Conservation (phyloP, 371 early-diverging fungal genomes). For the Syncephalastrum sp. region DNA sequence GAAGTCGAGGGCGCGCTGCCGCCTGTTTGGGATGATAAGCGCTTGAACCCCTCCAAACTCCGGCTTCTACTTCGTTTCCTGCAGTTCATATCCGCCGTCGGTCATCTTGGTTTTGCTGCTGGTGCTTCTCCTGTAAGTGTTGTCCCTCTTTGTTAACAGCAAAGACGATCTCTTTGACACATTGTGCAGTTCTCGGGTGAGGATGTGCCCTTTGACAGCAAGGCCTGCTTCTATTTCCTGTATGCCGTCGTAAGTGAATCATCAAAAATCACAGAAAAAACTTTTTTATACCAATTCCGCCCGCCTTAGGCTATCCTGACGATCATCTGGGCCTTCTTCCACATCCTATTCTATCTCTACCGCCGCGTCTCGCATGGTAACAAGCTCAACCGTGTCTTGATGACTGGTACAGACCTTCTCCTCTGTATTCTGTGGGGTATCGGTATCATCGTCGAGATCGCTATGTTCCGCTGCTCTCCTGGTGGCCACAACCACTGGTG, state of each 20-base stretch:
- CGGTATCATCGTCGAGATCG: slow-evolving; percentile 56
- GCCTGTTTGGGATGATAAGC: slow-evolving; percentile 20
- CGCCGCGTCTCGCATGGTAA: slow-evolving; percentile 42
- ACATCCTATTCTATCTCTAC: slow-evolving; percentile 40
- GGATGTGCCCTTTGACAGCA: slow-evolving; percentile 34
- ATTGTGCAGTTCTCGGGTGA: slow-evolving; percentile 28
- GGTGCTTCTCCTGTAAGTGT: slow-evolving; percentile 50
- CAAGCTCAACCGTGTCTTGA: slow-evolving; percentile 50
- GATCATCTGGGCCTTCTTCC: slow-evolving; percentile 46
- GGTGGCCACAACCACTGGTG: slow-evolving; percentile 52
- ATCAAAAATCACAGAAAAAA: not conserved
- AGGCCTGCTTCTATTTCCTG: slow-evolving; percentile 43
- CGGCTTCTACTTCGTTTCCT: slow-evolving; percentile 36
- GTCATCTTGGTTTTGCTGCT: slow-evolving; percentile 50
- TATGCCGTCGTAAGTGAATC: slow-evolving; percentile 40
- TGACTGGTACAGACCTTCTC: slow-evolving; percentile 48
- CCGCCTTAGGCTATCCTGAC: slow-evolving; percentile 42
- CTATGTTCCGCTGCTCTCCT: slow-evolving; percentile 46
- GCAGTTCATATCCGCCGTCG: slow-evolving; percentile 37
- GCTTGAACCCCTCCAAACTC: slow-evolving; percentile 28
- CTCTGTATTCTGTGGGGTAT: slow-evolving; percentile 55
- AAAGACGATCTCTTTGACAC: not conserved
- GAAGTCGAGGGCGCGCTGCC: slow-evolving; percentile 21
- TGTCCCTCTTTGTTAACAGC: not conserved
- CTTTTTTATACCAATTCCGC: slow-evolving; percentile 13